Evolutionary conservation across 352 stramenopile genomes (phyloP).

Genomic region (Phytophthora brassicae): DNA sequence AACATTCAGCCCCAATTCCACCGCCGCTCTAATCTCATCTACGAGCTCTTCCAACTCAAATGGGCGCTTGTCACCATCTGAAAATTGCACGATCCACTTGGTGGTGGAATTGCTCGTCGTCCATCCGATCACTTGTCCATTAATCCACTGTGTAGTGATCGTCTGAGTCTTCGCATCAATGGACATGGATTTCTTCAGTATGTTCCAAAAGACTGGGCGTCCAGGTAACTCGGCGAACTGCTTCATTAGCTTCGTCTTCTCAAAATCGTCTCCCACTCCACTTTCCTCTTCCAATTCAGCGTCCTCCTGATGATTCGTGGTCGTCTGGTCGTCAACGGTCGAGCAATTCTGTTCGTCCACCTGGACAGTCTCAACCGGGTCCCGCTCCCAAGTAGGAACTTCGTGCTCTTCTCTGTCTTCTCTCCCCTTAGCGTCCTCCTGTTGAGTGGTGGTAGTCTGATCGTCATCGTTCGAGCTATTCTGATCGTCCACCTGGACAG

Average conservation of each 20-base stretch:
- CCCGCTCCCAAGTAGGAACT: too few species aligned
- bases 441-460: background rate
- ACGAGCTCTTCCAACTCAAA: constrained; percentile 29
- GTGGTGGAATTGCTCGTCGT: constrained; percentile 8
- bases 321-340: background rate
- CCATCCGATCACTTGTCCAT: constrained; percentile 29
- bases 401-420: constrained; percentile 2
- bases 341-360: too few species aligned
- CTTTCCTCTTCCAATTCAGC: background rate
- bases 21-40: constrained; percentile 19
- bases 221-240: constrained; percentile 24
- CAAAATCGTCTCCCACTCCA: constrained; percentile 1
- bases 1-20: constrained; percentile 22
- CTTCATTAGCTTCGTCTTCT: constrained; percentile 26
- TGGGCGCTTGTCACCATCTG: constrained; percentile 15
- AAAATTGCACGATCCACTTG: constrained; percentile 29
- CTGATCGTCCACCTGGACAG: background rate
- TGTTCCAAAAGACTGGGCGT: constrained; percentile 31
- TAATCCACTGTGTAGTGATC: constrained; percentile 28
- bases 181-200: constrained; percentile 22
- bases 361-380: too few species aligned
- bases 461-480: background rate
- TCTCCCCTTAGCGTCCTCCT: background rate
- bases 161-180: constrained; percentile 11
- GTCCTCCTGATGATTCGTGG: background rate